These are phyloP conservation scores for Exophiala sp. DNA, from an alignment of 2,329 filamentous ascomycete species.

Conservation along the genomic window DNA sequence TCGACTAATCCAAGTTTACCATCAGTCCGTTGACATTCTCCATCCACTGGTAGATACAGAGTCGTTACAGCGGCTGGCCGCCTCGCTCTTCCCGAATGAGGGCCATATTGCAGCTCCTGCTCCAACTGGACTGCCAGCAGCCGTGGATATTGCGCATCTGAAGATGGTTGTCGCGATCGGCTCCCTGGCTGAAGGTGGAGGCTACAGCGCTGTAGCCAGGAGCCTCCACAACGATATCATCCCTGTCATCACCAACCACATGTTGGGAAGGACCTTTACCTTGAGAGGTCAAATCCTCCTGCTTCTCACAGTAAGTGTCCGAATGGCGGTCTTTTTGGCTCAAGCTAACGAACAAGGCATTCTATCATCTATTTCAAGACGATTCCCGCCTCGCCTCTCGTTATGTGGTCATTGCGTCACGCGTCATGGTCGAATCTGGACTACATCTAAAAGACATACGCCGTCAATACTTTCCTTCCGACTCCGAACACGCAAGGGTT, in stretches of 20 bases:
- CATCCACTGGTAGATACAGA: conserved; percentile 7
- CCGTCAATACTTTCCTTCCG: background rate
- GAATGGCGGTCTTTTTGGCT: background rate
- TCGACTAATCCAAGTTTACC: conserved; percentile 11
- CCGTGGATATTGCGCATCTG: conserved; percentile 6
- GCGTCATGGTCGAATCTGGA: conserved; percentile 13
- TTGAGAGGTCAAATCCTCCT: conserved; percentile 10
- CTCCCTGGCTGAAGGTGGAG: conserved; percentile 11
- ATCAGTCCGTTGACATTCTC: conserved; percentile 10
- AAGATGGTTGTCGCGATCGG: conserved; percentile 12
- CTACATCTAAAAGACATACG: conserved; percentile 10
- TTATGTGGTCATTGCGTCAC: conserved; percentile 9
- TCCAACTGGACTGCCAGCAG: background rate
- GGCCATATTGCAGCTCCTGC: background rate
- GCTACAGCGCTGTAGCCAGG: background rate
- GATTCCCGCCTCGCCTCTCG: conserved; percentile 13
- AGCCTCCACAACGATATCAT: conserved; percentile 6
- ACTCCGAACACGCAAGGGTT: background rate
- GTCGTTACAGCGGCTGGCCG: background rate
- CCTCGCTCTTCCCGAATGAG: background rate
- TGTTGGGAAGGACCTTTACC: conserved; percentile 9
- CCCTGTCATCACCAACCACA: conserved; percentile 1
- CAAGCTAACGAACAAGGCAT: background rate
- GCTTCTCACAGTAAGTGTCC: conserved; percentile 8
- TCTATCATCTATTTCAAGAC: conserved; percentile 12